Conservation (phyloP, 306 rosid species). For the Malus fusca region DNA sequence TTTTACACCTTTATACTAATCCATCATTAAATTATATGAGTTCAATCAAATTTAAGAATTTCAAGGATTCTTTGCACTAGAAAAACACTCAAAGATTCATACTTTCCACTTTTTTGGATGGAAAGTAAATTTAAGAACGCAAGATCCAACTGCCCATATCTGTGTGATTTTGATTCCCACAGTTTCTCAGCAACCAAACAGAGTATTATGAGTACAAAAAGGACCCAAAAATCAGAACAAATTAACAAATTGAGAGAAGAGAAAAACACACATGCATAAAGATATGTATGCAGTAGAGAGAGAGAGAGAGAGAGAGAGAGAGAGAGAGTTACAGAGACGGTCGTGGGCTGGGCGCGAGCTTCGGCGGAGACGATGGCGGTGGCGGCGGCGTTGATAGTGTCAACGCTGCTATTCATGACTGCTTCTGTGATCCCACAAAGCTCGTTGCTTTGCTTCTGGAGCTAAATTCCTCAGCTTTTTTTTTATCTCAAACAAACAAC, state of each 20-base stretch:
- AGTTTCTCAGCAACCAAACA: slow-evolving; percentile 11
- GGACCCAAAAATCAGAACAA: neutral
- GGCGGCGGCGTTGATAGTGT: slow-evolving; percentile 89
- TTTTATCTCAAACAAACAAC: neutral
- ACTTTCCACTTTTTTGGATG: neutral
- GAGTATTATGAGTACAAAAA: neutral
- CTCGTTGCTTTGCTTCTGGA: neutral
- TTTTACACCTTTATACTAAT: neutral
- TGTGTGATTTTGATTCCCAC: neutral
- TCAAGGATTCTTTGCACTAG: neutral
- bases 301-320: neutral
- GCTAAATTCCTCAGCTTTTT: neutral
- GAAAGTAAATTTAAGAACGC: neutral
- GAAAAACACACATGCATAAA: neutral
- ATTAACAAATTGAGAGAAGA: neutral
- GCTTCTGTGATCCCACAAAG: neutral
- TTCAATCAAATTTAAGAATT: neutral
- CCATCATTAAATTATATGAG: neutral
- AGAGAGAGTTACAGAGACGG: slow-evolving; percentile 42
- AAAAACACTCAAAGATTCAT: neutral
- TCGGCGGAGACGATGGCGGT: slow-evolving; percentile 85
- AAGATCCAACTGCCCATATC: slow-evolving; percentile 7
- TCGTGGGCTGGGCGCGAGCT: slow-evolving; percentile 68
- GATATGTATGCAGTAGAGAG: neutral
- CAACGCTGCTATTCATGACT: slow-evolving; percentile 64